phyloP scores from a whole-genome alignment of 345 rosid genomes.

The Hibiscus trionum region DNA sequence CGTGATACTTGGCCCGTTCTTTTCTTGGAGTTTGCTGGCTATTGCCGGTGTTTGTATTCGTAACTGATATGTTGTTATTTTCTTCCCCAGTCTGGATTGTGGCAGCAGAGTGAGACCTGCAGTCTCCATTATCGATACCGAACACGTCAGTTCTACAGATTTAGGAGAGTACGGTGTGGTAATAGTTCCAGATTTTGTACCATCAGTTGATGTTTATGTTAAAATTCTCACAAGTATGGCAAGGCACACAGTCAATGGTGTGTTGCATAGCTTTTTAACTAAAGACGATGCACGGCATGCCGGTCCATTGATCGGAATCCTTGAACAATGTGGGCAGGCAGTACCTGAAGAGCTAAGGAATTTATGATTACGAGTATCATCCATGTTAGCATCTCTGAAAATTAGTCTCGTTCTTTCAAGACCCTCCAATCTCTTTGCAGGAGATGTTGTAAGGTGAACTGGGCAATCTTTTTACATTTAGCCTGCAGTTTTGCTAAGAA shows the following conservation, averaged over 20 bases:
- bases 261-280: slow-evolving; percentile 39
- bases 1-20: not conserved
- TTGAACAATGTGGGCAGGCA: slow-evolving; percentile 45
- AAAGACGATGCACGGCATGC: slow-evolving; percentile 29
- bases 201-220: slow-evolving; percentile 23
- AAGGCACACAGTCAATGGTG: slow-evolving; percentile 36
- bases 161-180: slow-evolving; percentile 37
- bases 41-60: not conserved
- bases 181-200: slow-evolving; percentile 37
- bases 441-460: not conserved
- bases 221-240: slow-evolving; percentile 50
- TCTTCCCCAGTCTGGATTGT: slow-evolving; percentile 18
- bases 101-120: slow-evolving; percentile 21
- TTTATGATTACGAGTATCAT: slow-evolving; percentile 10
- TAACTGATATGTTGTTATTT: not conserved
- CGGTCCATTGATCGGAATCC: slow-evolving; percentile 34
- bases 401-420: not conserved
- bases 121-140: slow-evolving; percentile 28
- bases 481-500: not conserved
- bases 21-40: not conserved
- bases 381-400: slow-evolving; percentile 11
- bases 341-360: slow-evolving; percentile 37
- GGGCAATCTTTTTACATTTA: not conserved
- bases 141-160: slow-evolving; percentile 23
- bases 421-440: not conserved